A percentile compares a stretch with the other conserved stretches of the same genome.
Evolutionary conservation across 164 flowering plant species (phyloP).

Genomic region (Paratinospora sagittata): DNA sequence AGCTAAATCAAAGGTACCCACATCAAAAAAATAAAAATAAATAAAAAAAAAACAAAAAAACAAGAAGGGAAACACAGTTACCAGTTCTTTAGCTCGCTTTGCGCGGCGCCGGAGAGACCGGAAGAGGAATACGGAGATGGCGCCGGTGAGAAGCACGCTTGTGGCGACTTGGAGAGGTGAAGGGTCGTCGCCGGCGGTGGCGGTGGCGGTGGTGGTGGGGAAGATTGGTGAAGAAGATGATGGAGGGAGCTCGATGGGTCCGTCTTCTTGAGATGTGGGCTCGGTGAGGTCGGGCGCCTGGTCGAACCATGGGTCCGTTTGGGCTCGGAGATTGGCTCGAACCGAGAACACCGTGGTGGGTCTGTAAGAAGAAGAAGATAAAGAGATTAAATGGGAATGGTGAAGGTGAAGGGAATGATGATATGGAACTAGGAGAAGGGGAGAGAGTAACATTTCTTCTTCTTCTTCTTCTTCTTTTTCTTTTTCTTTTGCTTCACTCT

Average conservation of each 20-base stretch:
- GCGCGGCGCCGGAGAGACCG: constrained; percentile 86
- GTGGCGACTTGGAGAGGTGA: constrained; percentile 72
- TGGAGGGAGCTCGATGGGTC: constrained; percentile 59
- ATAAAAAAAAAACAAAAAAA: too few relatives aligned
- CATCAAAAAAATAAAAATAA: background rate
- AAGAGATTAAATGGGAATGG: background rate
- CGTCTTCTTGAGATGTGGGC: constrained; percentile 29
- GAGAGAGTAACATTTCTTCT: constrained; percentile 32
- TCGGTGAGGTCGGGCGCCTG: constrained; percentile 29
- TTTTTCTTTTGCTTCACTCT: too few relatives aligned
- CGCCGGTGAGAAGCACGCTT: constrained; percentile 89
- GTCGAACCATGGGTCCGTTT: constrained; percentile 27
- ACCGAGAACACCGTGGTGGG: constrained; percentile 17
- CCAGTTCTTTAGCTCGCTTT: constrained; percentile 78
- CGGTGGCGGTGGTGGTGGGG: constrained; percentile 28
- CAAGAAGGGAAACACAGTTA: constrained; percentile 9
- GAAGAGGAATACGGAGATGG: constrained; percentile 84
- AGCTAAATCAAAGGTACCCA: background rate
- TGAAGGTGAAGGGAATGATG: constrained; percentile 13
- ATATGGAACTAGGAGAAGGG: constrained; percentile 19
- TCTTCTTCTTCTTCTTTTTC: too few relatives aligned
- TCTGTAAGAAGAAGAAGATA: constrained; percentile 10
- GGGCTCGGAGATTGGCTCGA: constrained; percentile 25
- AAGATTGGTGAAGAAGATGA: constrained; percentile 44
- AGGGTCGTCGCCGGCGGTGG: constrained; percentile 41